A percentile compares a stretch with the other conserved stretches of the same genome.
Evolutionary conservation across 306 rosid species (phyloP).

Genomic region (Rosa rugosa): DNA sequence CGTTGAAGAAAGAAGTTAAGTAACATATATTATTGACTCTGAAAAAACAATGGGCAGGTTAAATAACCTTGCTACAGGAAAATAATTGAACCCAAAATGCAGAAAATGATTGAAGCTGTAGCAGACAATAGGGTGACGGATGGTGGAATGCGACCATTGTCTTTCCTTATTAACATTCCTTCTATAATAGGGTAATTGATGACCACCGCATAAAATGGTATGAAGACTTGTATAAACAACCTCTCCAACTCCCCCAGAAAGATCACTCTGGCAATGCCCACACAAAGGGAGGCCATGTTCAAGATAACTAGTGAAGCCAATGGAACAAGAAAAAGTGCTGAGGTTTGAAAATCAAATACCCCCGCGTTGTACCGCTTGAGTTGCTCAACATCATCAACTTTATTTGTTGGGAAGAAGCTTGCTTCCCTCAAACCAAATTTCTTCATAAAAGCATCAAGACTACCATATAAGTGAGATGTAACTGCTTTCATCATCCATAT

Average conservation of each 20-base stretch:
- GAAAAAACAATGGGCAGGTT: neutral
- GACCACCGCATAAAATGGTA: constrained; percentile 17
- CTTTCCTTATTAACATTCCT: constrained; percentile 34
- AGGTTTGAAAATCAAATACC: constrained; percentile 54
- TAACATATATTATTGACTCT: too few relatives aligned
- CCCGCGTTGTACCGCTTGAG: constrained; percentile 47
- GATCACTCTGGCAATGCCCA: constrained; percentile 40
- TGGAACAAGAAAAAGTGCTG: constrained; percentile 54
- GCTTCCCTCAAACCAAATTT: constrained; percentile 49
- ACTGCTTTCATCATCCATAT: constrained; percentile 60
- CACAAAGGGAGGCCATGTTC: constrained; percentile 44
- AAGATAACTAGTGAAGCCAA: constrained; percentile 42
- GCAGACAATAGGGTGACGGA: constrained; percentile 19
- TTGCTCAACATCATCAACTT: constrained; percentile 46
- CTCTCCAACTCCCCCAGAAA: constrained; percentile 25
- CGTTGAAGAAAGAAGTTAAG: too few relatives aligned
- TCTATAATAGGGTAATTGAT: constrained; percentile 29
- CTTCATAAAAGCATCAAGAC: constrained; percentile 56
- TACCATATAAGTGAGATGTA: constrained; percentile 50
- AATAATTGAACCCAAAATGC: constrained; percentile 11
- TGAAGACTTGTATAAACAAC: constrained; percentile 26
- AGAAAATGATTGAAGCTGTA: neutral
- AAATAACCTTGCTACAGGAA: constrained; percentile 2
- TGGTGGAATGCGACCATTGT: constrained; percentile 25
- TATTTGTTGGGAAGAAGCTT: constrained; percentile 58